A percentile compares a stretch with the other conserved stretches of the same genome.
phyloP scores from a whole-genome alignment of 2,329 filamentous ascomycete genomes.

The Sporothrix inflata region DNA sequence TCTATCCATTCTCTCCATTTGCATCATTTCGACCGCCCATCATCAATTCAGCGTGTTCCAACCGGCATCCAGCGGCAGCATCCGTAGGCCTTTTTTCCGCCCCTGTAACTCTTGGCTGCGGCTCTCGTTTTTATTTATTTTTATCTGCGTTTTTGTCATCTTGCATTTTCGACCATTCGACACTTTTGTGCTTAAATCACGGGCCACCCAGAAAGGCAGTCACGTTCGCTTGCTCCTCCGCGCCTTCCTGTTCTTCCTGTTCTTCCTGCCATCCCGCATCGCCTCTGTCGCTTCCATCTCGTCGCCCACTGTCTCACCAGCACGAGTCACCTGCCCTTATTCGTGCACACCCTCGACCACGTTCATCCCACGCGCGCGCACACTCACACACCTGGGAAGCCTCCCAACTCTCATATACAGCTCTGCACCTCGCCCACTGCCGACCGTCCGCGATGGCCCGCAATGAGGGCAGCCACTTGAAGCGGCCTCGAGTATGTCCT shows the following conservation, averaged over 20 bases:
- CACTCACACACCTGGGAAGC: background rate
- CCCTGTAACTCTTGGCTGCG: constrained; percentile 13
- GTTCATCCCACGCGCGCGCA: background rate
- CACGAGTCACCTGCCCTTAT: constrained; percentile 18
- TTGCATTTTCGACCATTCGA: background rate
- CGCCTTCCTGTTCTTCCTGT: constrained; percentile 13
- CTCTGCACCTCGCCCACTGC: background rate
- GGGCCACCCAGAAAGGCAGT: constrained; percentile 15
- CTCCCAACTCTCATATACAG: background rate
- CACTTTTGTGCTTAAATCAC: constrained; percentile 13
- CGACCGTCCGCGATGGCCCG: constrained; percentile 31
- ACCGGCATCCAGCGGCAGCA: constrained; percentile 6
- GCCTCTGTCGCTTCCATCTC: background rate
- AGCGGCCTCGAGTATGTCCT: constrained; percentile 39
- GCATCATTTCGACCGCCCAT: background rate
- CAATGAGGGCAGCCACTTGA: constrained; percentile 39
- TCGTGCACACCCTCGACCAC: constrained; percentile 9
- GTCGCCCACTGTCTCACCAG: constrained; percentile 18
- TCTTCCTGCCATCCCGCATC: background rate
- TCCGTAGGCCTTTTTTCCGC: constrained; percentile 17
- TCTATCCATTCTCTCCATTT: too few species aligned
- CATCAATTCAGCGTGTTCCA: background rate
- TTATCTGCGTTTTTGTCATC: background rate
- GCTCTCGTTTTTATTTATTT: constrained; percentile 7
- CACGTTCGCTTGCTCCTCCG: constrained; percentile 16